Conservation (phyloP, 1,284 basidiomycete genomes). For the Acaromyces ingoldii region DNA sequence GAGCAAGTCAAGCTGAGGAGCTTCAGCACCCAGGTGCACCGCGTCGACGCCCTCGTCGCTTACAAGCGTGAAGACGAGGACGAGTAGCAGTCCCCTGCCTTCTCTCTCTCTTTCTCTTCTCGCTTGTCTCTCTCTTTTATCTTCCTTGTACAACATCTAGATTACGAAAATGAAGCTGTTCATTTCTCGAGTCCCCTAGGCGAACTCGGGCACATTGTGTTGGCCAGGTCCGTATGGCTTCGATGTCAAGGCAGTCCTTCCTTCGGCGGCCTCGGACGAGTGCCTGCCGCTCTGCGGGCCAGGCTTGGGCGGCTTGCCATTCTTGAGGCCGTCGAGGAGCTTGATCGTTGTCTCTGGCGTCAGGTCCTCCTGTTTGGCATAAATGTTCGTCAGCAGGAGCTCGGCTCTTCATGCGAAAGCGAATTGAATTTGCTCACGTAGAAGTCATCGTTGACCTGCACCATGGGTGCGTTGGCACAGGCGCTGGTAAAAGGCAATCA, state of each 20-base stretch:
- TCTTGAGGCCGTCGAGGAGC: constrained; percentile 76
- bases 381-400: not conserved
- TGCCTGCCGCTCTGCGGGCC: constrained; percentile 83
- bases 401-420: not conserved
- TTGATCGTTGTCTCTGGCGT: constrained; percentile 85
- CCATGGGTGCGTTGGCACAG: constrained; percentile 98
- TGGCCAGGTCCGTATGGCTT: constrained; percentile 93
- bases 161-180: too few relatives aligned
- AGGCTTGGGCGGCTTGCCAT: constrained; percentile 79
- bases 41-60: constrained; percentile 53
- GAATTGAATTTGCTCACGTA: constrained; percentile 63
- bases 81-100: too few relatives aligned
- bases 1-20: constrained; percentile 73
- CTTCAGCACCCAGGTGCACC: constrained; percentile 53
- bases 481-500: constrained; percentile 57
- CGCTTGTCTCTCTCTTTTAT: too few relatives aligned
- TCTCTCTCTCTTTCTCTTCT: too few relatives aligned
- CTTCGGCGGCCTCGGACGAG: constrained; percentile 75
- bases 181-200: constrained; percentile 40
- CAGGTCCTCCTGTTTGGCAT: constrained; percentile 93
- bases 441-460: constrained; percentile 93
- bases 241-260: constrained; percentile 70
- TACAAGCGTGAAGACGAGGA: constrained; percentile 52
- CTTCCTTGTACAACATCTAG: too few relatives aligned
- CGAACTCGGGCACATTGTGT: constrained; percentile 79